phyloP scores from a whole-genome alignment of 345 rosid genomes.

The Aurinia saxatilis region DNA sequence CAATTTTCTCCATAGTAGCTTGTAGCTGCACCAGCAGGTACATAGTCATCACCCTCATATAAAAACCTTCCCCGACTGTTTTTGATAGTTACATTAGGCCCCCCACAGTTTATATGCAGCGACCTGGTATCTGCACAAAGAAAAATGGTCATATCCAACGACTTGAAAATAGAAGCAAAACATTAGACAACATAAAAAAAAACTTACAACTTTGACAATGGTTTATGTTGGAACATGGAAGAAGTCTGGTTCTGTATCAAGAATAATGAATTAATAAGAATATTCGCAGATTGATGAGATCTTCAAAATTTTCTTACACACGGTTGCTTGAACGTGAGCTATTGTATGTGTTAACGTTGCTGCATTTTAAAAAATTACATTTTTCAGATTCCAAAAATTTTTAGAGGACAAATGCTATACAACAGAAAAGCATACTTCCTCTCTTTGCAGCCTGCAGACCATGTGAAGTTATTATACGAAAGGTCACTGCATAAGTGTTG shows the following conservation, averaged over 20 bases:
- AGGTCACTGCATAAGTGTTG: slow-evolving; percentile 19
- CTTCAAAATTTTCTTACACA: slow-evolving; percentile 14
- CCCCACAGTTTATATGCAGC: slow-evolving; percentile 31
- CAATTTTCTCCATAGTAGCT: slow-evolving; percentile 12
- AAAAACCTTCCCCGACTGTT: slow-evolving; percentile 14
- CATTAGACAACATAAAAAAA: too few relatives aligned
- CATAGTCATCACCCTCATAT: slow-evolving; percentile 26
- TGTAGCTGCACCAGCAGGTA: slow-evolving; percentile 6
- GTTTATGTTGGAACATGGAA: slow-evolving; percentile 22
- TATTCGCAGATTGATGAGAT: background rate
- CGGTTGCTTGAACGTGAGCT: slow-evolving; percentile 19
- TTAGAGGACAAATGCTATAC: background rate
- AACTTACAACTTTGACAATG: slow-evolving; percentile 17
- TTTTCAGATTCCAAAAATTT: background rate
- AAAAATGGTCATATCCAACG: background rate
- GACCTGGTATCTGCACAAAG: slow-evolving; percentile 10
- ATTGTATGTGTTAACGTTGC: slow-evolving; percentile 25
- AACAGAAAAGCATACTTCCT: slow-evolving; percentile 14
- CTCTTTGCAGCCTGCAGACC: slow-evolving; percentile 26
- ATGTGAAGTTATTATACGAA: slow-evolving; percentile 30
- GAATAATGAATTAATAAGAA: background rate
- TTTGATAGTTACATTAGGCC: slow-evolving; percentile 21
- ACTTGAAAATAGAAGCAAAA: background rate
- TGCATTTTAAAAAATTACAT: slow-evolving; percentile 4
- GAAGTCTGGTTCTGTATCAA: slow-evolving; percentile 21